Conservation (phyloP, 2,329 filamentous ascomycete genomes). For the Trichoderma lentiforme region DNA sequence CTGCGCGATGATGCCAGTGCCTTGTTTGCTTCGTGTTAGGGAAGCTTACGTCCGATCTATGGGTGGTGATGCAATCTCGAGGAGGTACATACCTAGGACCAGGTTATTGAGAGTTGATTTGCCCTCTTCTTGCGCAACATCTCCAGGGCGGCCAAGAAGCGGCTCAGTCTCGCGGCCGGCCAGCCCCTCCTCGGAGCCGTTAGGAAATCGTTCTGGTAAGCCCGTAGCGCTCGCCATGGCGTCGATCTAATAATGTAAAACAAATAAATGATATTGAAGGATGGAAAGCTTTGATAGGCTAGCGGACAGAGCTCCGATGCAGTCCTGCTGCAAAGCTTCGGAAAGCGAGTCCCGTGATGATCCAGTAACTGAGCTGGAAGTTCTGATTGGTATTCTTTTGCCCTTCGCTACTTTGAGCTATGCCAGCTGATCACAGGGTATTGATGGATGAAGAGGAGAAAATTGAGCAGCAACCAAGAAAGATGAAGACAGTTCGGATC, state of each 20-base stretch:
- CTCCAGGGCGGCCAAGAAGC: constrained; percentile 57
- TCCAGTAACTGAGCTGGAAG: not conserved
- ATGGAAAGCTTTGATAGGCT: not conserved
- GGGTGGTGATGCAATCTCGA: not conserved
- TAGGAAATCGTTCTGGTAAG: constrained; percentile 51
- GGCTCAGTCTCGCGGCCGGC: constrained; percentile 40
- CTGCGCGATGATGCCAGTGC: constrained; percentile 78
- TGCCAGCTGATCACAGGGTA: not conserved
- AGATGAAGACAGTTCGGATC: not conserved
- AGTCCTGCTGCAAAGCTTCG: not conserved
- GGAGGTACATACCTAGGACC: constrained; percentile 59
- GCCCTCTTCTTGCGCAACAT: constrained; percentile 66
- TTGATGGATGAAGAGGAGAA: not conserved
- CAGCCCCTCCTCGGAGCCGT: constrained; percentile 20
- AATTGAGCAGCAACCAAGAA: not conserved
- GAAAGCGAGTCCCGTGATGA: not conserved
- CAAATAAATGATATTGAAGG: no score
- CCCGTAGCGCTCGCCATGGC: constrained; percentile 67
- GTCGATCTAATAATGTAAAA: not conserved
- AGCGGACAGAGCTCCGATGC: not conserved
- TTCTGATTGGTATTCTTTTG: not conserved
- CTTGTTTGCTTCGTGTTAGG: constrained; percentile 32
- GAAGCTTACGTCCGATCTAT: not conserved
- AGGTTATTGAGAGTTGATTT: constrained; percentile 68
- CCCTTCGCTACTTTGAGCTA: not conserved